Base-by-base conservation (phyloP, 1,284 basidiomycete species). In the Sphaerobolus stellatus region DNA sequence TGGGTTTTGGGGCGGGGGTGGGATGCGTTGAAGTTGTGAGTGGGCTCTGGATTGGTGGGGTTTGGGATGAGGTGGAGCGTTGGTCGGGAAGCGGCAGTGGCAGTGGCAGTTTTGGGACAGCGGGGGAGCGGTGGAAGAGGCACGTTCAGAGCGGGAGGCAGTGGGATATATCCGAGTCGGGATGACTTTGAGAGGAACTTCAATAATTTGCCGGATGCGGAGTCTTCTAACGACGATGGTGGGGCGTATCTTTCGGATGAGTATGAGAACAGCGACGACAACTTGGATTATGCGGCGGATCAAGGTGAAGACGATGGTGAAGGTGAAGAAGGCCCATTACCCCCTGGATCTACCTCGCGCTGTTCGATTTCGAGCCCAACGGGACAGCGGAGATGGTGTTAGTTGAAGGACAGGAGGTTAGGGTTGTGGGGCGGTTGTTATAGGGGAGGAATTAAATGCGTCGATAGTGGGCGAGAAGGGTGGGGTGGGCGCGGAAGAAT, bases 381-480 rank as follows among this genome's bases (percentile, higher is more conserved):
- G 87, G 86, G 1, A 82, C 79, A 18, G 83, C 87, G 24, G 88
- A 90, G 77, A 88, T 90, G 86, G 75, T 74, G 44, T 66, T 90
- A 46, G 79, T 75, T 57, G 86, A 90, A 68, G 87, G 84, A 52
- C 86, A 90, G 69, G 61, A 85, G 40, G 82, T 90, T 16, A 72
- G 73, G 3, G 84, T 89, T 30, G 68, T 89, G 2, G 86, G 86
- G 1, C 66, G 85, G 44, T 88, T 14, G 87, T 82, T 20, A 64
- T 71, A n/a, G n/a, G n/a, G n/a, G 73, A 71, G 48, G 30, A 36
- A 27, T 34, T 16, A 14, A 33, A 45, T 6, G 52, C 27, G 11
- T 27, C n/a, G 14, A 9, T n/a, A n/a, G 52, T 27, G 48, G 68
- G 61, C 22, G 71, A 56, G 45, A 34, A 71, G 25, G 64, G 69